Evolutionary conservation across 2,329 filamentous ascomycete genomes (phyloP), one percentile per base, ranked within the genome.

Genomic region (Didymella sp.): DNA sequence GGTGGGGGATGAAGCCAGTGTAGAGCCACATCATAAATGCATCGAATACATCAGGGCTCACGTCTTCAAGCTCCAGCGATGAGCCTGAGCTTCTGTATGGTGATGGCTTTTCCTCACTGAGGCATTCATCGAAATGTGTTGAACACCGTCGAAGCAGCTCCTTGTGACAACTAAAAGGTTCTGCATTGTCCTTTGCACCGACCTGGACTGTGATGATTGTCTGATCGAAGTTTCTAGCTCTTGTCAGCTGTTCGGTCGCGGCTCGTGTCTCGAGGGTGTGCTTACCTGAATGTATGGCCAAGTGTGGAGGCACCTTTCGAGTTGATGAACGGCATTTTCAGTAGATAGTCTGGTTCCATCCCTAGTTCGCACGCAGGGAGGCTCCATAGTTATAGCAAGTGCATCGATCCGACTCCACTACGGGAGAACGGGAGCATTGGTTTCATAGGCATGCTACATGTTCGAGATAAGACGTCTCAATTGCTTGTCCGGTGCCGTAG

Each of bases 1-100:
- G 72, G 22, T 75, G 72, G 6, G 72, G 72, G 21, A 75, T 73
- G 46, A 71, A 69, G 8, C 72, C 72, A 6, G 72, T 75, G 51
- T 74, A 73, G n/a, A 75, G 56, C 72, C 72, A 75, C 51, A 75
- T 62, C 71, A 75, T 73, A 51, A 75, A 75, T 7, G 71, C 68
- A 56, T 75, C 72, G 43, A 75, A 75, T n/a, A 74, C 71, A 50
- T 75, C 72, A n/a, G 72, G 70, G 42, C 61, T 70, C 4, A 70
- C 72, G 30, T 74, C 71, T 8, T 72, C 66, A 7, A 75, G 67
- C 47, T 74, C 72, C 12, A 75, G 59, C 13, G 60, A 64, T 4
- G 67, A 49, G 6, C 62, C 67, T 22, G 62, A 63, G 35, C 56
- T 70, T 38, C 70, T 72, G 60, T 75, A 74, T 0, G 72, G 72